Conservation (phyloP, 352 stramenopile species). For the Pseudoperonospora humuli region DNA sequence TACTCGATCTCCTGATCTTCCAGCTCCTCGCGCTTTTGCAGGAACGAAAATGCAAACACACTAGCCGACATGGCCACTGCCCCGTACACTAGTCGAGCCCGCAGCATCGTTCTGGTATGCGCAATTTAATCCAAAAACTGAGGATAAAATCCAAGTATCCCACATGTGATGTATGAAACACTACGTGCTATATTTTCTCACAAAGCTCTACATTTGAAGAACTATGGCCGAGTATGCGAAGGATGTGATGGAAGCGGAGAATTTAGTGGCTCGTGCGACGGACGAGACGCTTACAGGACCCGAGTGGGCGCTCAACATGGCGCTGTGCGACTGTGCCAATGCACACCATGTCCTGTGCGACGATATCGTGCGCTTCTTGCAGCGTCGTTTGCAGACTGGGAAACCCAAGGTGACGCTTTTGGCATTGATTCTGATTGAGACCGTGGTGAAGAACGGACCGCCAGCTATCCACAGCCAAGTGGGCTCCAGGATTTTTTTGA, state of each 20-base stretch:
- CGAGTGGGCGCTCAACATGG: conserved; percentile 72
- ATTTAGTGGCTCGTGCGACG: conserved; percentile 54
- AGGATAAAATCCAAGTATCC: too few relatives aligned
- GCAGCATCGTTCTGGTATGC: conserved; percentile 25
- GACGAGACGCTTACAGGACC: conserved; percentile 35
- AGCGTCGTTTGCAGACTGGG: conserved; percentile 48
- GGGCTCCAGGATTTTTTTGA: conserved; percentile 53
- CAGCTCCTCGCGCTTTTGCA: conserved; percentile 72
- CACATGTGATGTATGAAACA: too few relatives aligned
- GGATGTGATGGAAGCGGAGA: conserved; percentile 30
- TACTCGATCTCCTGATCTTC: conserved; percentile 50
- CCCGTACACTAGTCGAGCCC: conserved; percentile 57
- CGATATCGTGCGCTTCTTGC: conserved; percentile 50
- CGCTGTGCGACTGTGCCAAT: conserved; percentile 62
- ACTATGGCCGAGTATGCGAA: conserved; percentile 38
- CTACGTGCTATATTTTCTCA: too few relatives aligned
- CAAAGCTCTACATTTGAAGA: conserved; percentile 10
- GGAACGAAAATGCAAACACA: conserved; percentile 68
- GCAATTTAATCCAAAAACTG: too few relatives aligned
- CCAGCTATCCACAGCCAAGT: conserved; percentile 43
- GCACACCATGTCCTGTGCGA: conserved; percentile 35
- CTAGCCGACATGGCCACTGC: conserved; percentile 72
- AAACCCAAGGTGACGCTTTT: conserved; percentile 37
- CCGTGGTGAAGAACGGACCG: conserved; percentile 76
- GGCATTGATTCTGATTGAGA: conserved; percentile 59